Percentiles rank a stretch among this genome's conserved stretches.
phyloP scores from a whole-genome alignment of 2,329 filamentous ascomycete species.

The Atkinsonella texensis region DNA sequence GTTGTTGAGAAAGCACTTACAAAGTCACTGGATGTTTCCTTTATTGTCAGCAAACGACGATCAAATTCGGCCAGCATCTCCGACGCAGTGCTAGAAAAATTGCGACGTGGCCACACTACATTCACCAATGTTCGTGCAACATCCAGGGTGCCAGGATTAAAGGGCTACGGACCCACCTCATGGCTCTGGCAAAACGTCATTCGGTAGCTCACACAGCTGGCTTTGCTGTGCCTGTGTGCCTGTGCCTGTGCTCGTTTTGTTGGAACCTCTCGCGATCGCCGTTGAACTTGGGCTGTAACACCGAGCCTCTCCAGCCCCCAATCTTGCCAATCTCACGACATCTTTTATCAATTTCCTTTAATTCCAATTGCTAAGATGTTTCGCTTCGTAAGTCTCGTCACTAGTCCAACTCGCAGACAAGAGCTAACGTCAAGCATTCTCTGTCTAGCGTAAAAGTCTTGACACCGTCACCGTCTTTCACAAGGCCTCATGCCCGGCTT shows the following conservation, averaged over 20 bases:
- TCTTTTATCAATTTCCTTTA: background rate
- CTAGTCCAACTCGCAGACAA: background rate
- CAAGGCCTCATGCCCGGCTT: conserved; percentile 62
- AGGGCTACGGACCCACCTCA: background rate
- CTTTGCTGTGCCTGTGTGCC: too few relatives aligned
- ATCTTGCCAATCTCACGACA: background rate
- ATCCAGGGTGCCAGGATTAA: background rate
- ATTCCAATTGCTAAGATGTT: conserved; percentile 10
- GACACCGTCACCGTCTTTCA: conserved; percentile 97
- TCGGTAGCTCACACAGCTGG: background rate
- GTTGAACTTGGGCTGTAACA: too few relatives aligned
- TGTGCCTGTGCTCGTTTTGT: background rate
- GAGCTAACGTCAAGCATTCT: background rate
- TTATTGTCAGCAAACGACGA: too few relatives aligned
- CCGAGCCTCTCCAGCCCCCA: background rate
- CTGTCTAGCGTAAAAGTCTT: conserved; percentile 60
- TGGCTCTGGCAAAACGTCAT: background rate
- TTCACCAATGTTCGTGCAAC: too few relatives aligned
- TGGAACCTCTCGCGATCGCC: too few relatives aligned
- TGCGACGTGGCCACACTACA: too few relatives aligned
- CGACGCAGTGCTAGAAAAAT: too few relatives aligned
- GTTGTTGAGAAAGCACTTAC: too few relatives aligned
- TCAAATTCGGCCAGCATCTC: too few relatives aligned
- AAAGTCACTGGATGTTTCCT: too few relatives aligned
- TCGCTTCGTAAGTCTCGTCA: conserved; percentile 10